Evolutionary conservation across 768 basidiomycete species (phyloP), one percentile per base, ranked within the genome.

Genomic region (Leccinum truebloodii): DNA sequence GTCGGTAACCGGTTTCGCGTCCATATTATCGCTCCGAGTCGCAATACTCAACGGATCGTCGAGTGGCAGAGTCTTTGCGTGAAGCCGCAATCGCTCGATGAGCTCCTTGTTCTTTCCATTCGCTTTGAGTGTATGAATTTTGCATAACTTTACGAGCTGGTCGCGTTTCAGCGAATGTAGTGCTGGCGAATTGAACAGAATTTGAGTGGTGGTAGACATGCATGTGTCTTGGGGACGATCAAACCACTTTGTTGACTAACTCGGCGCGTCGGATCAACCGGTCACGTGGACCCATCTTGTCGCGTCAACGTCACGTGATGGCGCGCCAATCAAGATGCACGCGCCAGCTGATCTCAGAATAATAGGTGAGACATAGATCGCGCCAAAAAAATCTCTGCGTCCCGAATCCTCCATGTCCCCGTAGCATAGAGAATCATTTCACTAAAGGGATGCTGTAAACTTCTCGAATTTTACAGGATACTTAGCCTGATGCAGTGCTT

Each of bases 111-210:
- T 94, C 81, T 93, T 94, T 20, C 92, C 92, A 18, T 81, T 80
- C 0, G 89, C 91, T 73, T 90, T 92, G 69, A 94, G 79, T 0
- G 84, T 79, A 71, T 94, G 89, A 32, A 87, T 83, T 73, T 93
- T 93, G 84, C 92, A 94, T 54, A 94, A 80, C 63, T 89, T 90
- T 56, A 91, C 81, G 48, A 94, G 88, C 69, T 94, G 92, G 51
- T 90, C 86, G 53, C 92, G 88, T 70, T 91, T 92, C 48, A 94
- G 83, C 22, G 90, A 88, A 69, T 92, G 85, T 30, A 94, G 74
- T 2, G 92, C 92, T 0, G 92, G 89, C 4, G 91, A 91, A 73
- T 94, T 91, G 76, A 89, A 91, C 12, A 94, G 75, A 52, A 94
- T 93, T 65, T 91, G 81, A 0, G 89, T 91, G 2, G 88, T 90